Base-by-base conservation (phyloP, 345 rosid species). In the Rhodamnia rubescens region DNA sequence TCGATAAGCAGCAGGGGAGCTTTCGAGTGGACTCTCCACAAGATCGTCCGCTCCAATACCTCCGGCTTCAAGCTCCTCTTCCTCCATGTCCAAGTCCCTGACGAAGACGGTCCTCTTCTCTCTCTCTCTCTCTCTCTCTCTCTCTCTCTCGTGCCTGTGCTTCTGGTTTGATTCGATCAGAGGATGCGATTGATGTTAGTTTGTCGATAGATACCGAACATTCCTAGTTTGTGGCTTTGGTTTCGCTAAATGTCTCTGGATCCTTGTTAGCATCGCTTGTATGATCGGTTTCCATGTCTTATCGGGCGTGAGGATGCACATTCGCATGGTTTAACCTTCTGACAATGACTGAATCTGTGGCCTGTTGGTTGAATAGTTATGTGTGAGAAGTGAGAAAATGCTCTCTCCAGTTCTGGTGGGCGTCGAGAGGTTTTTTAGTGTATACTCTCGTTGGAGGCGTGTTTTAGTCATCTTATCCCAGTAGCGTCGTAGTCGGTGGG, bases 71-170 rank as follows among this genome's bases (percentile, higher is more conserved):
- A 90, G 91, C 93, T 97, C 85, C 98, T 96, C 69, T 96, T 97
- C 90, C 96, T 97, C 88, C 99, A 95, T 57, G 99, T 94, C 54
- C 99, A 96, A 92, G 98, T 96, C 81, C 98, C 95, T 40, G 98
- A 97, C 87, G 98, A 93, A 93, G 98, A 97, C 89, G 99, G 98
- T 97, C 74, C 50, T 84, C 84, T n/a, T n/a, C n/a, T n/a, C 88
- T 8, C 75, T 64, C 84, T 84, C 55, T 82, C 74, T 36, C 75
- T 85, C 83, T 58, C 57, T 59, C 84, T 83, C 42, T 88, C 69
- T 85, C 21, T 49, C 16, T 14, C 9, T 82, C 16, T 82, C n/a
- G 53, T 32, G 32, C 26, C 26, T 81, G 54, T 50, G 52, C 52
- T 44, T 81, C 52, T 81, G 24, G 52, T 47, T 3, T 13, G 3